These are phyloP conservation scores for Grigorovia transvaalensis DNA, from an alignment of 805 yeast species.

Conservation along the genomic window DNA sequence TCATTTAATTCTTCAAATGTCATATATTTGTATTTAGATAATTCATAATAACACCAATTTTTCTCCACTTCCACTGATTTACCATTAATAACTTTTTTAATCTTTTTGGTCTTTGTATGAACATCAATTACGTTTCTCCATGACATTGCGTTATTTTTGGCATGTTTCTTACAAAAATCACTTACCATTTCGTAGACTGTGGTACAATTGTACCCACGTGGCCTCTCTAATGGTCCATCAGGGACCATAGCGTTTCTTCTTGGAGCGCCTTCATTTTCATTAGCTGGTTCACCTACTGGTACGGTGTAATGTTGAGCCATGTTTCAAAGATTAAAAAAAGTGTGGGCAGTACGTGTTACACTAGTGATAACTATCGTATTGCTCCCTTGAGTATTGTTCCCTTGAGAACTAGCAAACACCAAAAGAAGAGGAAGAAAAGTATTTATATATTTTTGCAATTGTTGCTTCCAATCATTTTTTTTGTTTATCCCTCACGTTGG, in stretches of 20 bases:
- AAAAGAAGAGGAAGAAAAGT: too few relatives aligned
- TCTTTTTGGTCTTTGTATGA: constrained; percentile 63
- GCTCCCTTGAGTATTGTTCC: background rate
- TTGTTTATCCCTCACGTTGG: background rate
- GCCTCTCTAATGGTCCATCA: constrained; percentile 45
- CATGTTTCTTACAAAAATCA: constrained; percentile 51
- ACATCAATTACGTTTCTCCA: constrained; percentile 68
- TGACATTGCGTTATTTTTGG: constrained; percentile 50
- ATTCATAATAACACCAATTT: constrained; percentile 79
- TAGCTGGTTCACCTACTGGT: constrained; percentile 56
- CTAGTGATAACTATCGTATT: too few relatives aligned
- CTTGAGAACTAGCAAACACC: background rate
- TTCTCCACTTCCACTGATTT: constrained; percentile 61
- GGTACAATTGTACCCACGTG: constrained; percentile 50
- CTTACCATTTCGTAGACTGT: constrained; percentile 61
- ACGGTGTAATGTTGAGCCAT: constrained; percentile 31
- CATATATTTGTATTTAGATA: constrained; percentile 58
- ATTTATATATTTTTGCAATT: background rate
- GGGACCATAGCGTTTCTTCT: constrained; percentile 46
- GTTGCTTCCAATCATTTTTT: too few relatives aligned
- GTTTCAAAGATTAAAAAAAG: background rate
- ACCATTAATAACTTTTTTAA: constrained; percentile 73
- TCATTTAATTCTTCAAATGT: constrained; percentile 48
- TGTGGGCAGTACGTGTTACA: too few relatives aligned
- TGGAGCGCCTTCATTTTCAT: constrained; percentile 74